These are phyloP conservation scores for Alternaria dauci DNA, from an alignment of 2,329 filamentous ascomycete genomes.

Conservation along the genomic window DNA sequence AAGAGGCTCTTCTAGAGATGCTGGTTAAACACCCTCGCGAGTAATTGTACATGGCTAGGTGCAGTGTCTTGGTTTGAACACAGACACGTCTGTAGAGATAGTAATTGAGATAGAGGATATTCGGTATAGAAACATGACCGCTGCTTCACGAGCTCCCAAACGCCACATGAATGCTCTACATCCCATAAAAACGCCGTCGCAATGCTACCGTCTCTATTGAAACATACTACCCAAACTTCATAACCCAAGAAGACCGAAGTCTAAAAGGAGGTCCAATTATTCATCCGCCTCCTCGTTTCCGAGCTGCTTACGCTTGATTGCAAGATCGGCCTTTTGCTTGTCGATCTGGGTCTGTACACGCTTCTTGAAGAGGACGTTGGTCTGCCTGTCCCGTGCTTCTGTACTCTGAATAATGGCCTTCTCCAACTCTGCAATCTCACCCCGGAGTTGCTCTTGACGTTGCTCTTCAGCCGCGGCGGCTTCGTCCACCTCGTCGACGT, in stretches of 20 bases:
- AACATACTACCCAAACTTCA: neutral
- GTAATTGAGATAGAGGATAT: neutral
- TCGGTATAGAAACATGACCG: neutral
- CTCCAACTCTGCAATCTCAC: conserved; percentile 65
- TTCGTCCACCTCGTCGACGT: conserved; percentile 59
- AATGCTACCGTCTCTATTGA: neutral
- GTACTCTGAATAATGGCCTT: conserved; percentile 57
- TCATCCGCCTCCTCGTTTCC: conserved; percentile 39
- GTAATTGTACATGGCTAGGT: neutral
- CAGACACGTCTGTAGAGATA: neutral
- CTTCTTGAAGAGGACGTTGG: conserved; percentile 60
- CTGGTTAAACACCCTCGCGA: neutral
- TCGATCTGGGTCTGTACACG: conserved; percentile 60
- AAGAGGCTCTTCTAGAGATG: neutral
- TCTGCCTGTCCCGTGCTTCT: conserved; percentile 54
- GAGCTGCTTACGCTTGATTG: conserved; percentile 62
- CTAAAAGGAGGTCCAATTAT: neutral
- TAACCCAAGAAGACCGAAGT: neutral
- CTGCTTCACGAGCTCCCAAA: neutral
- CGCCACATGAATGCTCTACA: neutral
- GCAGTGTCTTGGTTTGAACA: neutral
- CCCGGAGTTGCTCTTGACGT: conserved; percentile 55
- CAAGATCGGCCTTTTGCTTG: conserved; percentile 57
- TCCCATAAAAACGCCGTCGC: neutral
- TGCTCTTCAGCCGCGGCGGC: conserved; percentile 59